Evolutionary conservation across 2,329 filamentous ascomycete genomes (phyloP).

Genomic region (Alternaria triticimaculans): DNA sequence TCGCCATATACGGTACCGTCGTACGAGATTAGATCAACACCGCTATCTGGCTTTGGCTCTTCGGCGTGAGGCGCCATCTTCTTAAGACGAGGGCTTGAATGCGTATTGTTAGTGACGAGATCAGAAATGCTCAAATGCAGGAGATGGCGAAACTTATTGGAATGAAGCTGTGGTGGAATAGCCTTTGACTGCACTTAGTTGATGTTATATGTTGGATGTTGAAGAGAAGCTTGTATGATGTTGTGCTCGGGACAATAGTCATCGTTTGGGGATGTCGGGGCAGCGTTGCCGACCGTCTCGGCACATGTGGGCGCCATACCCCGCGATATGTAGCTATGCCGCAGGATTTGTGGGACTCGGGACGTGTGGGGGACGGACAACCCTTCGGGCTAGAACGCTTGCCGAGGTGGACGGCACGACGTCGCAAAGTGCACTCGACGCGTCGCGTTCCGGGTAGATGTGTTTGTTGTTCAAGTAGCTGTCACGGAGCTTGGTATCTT

Average conservation of each 20-base stretch:
- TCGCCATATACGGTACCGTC: slow-evolving; percentile 19
- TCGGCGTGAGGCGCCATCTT: slow-evolving; percentile 26
- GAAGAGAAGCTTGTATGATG: background rate
- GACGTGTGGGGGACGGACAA: background rate
- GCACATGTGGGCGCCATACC: slow-evolving; percentile 2
- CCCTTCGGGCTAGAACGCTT: background rate
- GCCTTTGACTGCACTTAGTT: background rate
- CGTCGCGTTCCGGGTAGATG: background rate
- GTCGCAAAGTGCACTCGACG: background rate
- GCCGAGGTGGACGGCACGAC: background rate
- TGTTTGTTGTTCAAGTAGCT: background rate
- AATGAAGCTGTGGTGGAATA: background rate
- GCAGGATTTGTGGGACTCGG: background rate
- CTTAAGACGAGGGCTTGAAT: background rate
- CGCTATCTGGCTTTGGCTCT: slow-evolving; percentile 20
- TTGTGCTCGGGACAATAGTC: background rate
- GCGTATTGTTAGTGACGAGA: background rate
- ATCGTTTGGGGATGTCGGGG: background rate
- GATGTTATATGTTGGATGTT: background rate
- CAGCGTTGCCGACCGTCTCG: background rate
- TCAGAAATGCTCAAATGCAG: background rate
- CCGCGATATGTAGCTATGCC: background rate
- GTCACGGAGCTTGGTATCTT: background rate
- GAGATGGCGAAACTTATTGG: background rate
- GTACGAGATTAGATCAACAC: slow-evolving; percentile 24